These are phyloP conservation scores for Chalara sp. DNA, from an alignment of 2,329 filamentous ascomycete genomes.

Conservation along the genomic window DNA sequence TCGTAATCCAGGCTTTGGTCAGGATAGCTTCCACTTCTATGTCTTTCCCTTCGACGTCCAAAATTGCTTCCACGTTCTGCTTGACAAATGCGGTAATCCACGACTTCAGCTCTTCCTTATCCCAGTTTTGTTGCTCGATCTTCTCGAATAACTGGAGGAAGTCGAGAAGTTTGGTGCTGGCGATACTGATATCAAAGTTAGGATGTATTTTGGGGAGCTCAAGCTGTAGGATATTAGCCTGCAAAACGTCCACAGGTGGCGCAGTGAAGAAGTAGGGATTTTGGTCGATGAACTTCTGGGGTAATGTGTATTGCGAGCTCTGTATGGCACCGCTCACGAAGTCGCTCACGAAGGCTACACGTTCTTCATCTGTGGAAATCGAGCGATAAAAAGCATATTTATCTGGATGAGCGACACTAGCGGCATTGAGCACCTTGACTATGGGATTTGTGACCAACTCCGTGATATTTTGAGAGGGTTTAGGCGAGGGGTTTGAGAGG, in stretches of 20 bases:
- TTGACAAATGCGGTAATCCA: constrained; percentile 4
- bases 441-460: constrained; percentile 23
- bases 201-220: constrained; percentile 13
- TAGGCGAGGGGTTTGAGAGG: constrained; percentile 7
- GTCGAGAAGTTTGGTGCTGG: neutral
- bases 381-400: constrained; percentile 10
- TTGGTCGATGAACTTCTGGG: constrained; percentile 46
- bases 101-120: neutral
- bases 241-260: constrained; percentile 15
- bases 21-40: neutral
- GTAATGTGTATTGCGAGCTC: constrained; percentile 44
- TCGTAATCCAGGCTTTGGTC: constrained; percentile 31
- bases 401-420: neutral
- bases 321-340: constrained; percentile 48
- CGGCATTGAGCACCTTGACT: constrained; percentile 12
- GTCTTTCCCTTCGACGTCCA: neutral
- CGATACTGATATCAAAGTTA: neutral
- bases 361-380: constrained; percentile 24
- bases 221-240: constrained; percentile 8
- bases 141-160: constrained; percentile 10
- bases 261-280: constrained; percentile 52
- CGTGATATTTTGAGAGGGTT: constrained; percentile 17
- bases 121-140: constrained; percentile 14
- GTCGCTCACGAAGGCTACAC: constrained; percentile 39
- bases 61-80: constrained; percentile 1